These are phyloP conservation scores for Oryza glumipatula DNA, from an alignment of 176 grass and related monocot species.

Conservation along the genomic window DNA sequence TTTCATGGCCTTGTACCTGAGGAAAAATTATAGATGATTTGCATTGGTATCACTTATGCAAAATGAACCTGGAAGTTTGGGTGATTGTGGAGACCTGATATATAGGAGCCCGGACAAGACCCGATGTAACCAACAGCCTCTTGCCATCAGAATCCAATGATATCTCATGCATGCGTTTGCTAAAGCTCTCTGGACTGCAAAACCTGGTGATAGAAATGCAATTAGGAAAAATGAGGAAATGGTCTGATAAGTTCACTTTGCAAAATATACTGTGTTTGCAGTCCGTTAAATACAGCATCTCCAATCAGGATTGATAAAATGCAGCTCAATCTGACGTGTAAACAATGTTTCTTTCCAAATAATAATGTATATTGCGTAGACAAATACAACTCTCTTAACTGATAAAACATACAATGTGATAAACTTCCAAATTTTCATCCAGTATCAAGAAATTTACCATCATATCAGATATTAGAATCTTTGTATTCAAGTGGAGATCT, in stretches of 20 bases:
- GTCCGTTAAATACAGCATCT: background rate
- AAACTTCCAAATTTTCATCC: background rate
- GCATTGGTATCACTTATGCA: constrained; percentile 17
- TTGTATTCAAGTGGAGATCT: background rate
- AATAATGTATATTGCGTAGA: background rate
- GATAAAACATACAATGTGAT: background rate
- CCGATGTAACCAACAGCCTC: constrained; percentile 78
- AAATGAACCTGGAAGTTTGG: constrained; percentile 7
- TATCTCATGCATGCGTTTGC: constrained; percentile 76
- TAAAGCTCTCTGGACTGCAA: constrained; percentile 84
- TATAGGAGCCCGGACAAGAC: constrained; percentile 91
- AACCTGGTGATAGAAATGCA: constrained; percentile 57
- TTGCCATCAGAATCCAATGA: constrained; percentile 85
- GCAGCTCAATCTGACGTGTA: background rate
- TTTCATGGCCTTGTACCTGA: constrained; percentile 84
- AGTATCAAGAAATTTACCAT: constrained; percentile 17
- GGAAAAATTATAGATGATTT: constrained; percentile 22
- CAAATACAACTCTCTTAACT: background rate
- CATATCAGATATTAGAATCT: background rate
- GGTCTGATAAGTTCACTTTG: background rate
- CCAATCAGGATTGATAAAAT: background rate
- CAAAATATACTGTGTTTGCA: background rate
- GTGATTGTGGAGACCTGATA: constrained; percentile 62
- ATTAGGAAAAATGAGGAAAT: constrained; percentile 36
- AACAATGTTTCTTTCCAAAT: background rate